A percentile compares a stretch with the other conserved stretches of the same genome.
These are phyloP conservation scores for Strigomonas galati DNA, from an alignment of 208 protist species.

Conservation along the genomic window DNA sequence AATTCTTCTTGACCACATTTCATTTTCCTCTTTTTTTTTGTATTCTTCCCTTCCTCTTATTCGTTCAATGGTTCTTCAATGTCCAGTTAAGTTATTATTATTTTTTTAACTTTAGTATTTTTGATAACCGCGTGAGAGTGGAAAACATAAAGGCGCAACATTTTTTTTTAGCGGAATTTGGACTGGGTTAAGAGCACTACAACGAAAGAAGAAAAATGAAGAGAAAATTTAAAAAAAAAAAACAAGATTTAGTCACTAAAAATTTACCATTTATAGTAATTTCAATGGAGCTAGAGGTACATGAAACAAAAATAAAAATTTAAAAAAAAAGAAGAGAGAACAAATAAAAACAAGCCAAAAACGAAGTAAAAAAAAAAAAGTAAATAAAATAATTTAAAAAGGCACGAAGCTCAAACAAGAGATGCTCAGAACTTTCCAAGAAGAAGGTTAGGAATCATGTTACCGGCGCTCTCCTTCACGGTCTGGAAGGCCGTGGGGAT, in stretches of 20 bases:
- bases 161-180: too few species aligned
- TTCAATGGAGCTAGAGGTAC: too few species aligned
- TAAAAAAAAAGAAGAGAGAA: slow-evolving; percentile 9
- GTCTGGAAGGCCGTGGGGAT: slow-evolving; percentile 65
- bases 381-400: neutral
- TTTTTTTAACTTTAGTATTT: slow-evolving; percentile 10
- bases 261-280: too few species aligned
- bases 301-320: slow-evolving; percentile 1
- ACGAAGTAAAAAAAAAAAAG: neutral
- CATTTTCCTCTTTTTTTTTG: slow-evolving; percentile 2
- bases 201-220: too few species aligned
- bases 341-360: slow-evolving; percentile 8
- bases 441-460: slow-evolving; percentile 70
- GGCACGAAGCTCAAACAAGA: neutral
- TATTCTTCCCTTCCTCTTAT: neutral
- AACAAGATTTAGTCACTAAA: too few species aligned
- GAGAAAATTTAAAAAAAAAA: too few species aligned
- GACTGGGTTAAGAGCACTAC: neutral
- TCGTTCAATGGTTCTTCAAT: neutral
- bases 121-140: too few species aligned
- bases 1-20: neutral
- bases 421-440: slow-evolving; percentile 69
- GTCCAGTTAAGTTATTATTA: neutral
- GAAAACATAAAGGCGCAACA: too few species aligned
- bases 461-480: slow-evolving; percentile 50